Conservation (phyloP, 164 flowering plant species). For the Nymphaea colorata region DNA sequence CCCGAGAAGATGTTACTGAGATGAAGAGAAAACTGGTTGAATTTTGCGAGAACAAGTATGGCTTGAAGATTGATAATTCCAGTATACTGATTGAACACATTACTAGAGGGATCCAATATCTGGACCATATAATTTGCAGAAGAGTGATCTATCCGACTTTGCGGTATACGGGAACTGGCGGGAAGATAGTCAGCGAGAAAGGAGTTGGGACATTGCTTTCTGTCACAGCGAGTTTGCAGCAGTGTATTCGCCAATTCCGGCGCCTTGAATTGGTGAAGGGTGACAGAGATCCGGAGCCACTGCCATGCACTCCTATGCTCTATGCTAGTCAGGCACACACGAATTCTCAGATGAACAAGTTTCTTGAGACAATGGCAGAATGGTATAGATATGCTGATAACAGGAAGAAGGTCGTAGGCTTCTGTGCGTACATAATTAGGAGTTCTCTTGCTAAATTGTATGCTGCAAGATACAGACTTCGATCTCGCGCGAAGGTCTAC, state of each 20-base stretch:
- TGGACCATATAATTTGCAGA: slow-evolving; percentile 83
- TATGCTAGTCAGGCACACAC: slow-evolving; percentile 92
- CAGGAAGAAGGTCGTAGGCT: slow-evolving; percentile 88
- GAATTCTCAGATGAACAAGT: slow-evolving; percentile 93
- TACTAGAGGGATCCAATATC: slow-evolving; percentile 67
- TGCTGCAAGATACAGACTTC: slow-evolving; percentile 88
- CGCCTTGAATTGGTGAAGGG: slow-evolving; percentile 74
- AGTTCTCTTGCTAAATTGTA: slow-evolving; percentile 56
- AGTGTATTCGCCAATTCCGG: slow-evolving; percentile 77
- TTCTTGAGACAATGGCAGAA: slow-evolving; percentile 95
- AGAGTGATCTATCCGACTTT: slow-evolving; percentile 80
- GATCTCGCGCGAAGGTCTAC: slow-evolving; percentile 94
- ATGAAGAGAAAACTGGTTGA: slow-evolving; percentile 49
- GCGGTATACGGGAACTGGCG: slow-evolving; percentile 65
- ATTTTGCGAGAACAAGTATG: slow-evolving; percentile 48
- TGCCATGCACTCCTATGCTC: slow-evolving; percentile 94
- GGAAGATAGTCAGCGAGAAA: slow-evolving; percentile 63
- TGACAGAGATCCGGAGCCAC: slow-evolving; percentile 92
- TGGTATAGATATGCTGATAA: slow-evolving; percentile 97
- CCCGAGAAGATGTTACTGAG: slow-evolving; percentile 70
- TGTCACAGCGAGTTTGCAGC: slow-evolving; percentile 78
- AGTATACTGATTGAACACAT: slow-evolving; percentile 79
- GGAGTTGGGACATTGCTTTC: slow-evolving; percentile 95
- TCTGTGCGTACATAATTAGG: slow-evolving; percentile 91
- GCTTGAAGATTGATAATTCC: slow-evolving; percentile 60